Conservation (phyloP, 2,329 filamentous ascomycete genomes). For the Pseudocercospora vitis region DNA sequence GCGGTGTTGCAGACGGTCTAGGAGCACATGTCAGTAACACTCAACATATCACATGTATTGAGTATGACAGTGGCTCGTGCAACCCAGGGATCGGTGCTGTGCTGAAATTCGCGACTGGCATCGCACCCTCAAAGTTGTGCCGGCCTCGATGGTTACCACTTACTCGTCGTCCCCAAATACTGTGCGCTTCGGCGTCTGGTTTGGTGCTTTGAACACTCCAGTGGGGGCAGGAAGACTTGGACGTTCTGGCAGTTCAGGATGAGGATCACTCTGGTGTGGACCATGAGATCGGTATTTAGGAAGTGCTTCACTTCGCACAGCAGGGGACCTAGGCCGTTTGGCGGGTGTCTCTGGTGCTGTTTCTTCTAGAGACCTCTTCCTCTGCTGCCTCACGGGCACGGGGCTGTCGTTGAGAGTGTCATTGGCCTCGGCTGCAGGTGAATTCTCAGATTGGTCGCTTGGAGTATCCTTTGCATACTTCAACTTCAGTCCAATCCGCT, state of each 20-base stretch:
- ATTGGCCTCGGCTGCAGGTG: not conserved
- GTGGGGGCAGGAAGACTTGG: conserved; percentile 17
- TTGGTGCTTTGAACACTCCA: conserved; percentile 20
- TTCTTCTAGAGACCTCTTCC: conserved; percentile 13
- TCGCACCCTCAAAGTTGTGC: too few relatives aligned
- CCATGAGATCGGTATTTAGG: conserved; percentile 9
- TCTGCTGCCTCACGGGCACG: not conserved
- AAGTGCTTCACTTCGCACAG: conserved; percentile 8
- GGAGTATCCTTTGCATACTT: conserved; percentile 51
- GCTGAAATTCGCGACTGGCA: too few relatives aligned
- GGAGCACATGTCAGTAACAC: not conserved
- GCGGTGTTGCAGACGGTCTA: conserved; percentile 7
- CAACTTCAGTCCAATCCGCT: conserved; percentile 59
- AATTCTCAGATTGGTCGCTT: conserved; percentile 12
- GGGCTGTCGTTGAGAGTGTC: not conserved
- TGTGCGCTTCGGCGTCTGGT: conserved; percentile 23
- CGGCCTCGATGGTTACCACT: too few relatives aligned
- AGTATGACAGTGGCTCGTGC: too few relatives aligned
- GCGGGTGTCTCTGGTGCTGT: conserved; percentile 10
- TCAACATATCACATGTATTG: too few relatives aligned
- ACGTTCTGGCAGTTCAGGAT: conserved; percentile 8
- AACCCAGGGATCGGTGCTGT: too few relatives aligned
- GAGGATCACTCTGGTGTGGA: conserved; percentile 6
- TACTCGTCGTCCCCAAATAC: conserved; percentile 28
- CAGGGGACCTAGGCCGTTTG: conserved; percentile 17